Evolutionary conservation across 2,329 filamentous ascomycete species (phyloP), one percentile per base, ranked within the genome.

Genomic region (Cladophialophora psammophila): DNA sequence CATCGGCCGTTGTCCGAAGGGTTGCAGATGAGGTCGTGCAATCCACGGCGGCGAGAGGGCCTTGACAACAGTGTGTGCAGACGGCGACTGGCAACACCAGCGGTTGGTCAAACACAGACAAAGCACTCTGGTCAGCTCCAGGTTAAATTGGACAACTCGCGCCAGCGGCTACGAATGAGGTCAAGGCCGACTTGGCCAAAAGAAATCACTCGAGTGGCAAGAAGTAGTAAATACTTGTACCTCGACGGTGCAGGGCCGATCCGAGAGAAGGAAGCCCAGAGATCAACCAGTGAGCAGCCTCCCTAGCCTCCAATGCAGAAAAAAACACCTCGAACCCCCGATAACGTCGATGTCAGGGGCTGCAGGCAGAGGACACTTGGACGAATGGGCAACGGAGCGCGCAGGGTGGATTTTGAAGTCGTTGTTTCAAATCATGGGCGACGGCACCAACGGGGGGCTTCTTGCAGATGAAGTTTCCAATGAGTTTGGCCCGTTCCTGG

Each of bases 401-500:
- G 66, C 66, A 65, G 45, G 56, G 50, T 36, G 32, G 58, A 61
- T 53, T 32, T 38, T 35, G 15, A 61, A 20, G 58, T 61, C 34
- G 42, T 13, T 38, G 45, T 26, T 54, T 36, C 55, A 38, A 62
- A 53, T 65, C 63, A 61, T 26, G 4, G 31, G 55, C 15, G 55
- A 63, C 26, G 26, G 26, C 26, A 26, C 26, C 26, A 26, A 3
- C 55, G n/a, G 48, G 60, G 56, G 52, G 26, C 50, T 60, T 54
- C 53, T 60, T 53, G 67, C 61, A 67, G 42, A 61, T 54, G 40
- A 31, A 31, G 67, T 67, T 67, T 69, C 67, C 61, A 64, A 54
- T 70, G 55, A 48, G 65, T 66, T 70, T 68, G 62, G 68, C 54
- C 55, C 54, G 61, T 60, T 66, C 63, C 67, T 62, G 58, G 40